Conservation (phyloP, 78 protist genomes). For the Dictyostelium discoideum region DNA sequence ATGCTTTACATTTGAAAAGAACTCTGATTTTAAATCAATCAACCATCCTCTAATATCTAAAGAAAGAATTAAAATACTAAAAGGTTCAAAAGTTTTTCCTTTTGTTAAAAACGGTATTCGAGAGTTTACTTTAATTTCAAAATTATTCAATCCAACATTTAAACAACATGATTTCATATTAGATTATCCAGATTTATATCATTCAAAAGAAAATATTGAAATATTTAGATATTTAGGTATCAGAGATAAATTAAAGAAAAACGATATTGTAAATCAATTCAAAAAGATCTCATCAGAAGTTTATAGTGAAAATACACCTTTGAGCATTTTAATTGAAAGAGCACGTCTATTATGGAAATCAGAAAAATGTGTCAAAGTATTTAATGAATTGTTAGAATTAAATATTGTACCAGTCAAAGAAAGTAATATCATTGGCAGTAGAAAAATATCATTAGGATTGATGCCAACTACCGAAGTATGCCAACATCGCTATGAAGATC, state of each 20-base stretch:
- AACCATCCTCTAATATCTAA: not conserved
- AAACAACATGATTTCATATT: not conserved
- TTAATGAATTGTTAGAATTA: not conserved
- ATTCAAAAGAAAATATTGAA: not conserved
- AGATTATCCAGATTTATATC: not conserved
- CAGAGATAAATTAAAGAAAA: not conserved
- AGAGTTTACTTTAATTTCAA: not conserved
- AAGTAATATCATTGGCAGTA: not conserved
- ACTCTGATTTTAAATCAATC: not conserved
- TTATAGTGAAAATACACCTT: not conserved
- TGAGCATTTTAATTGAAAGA: not conserved
- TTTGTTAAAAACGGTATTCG: not conserved
- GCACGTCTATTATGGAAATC: not conserved
- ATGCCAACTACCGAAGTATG: not conserved
- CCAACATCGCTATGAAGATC: not conserved
- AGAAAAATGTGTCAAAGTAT: not conserved
- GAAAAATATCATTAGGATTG: not conserved
- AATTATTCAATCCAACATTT: not conserved
- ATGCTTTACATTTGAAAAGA: not conserved
- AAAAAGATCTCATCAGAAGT: not conserved
- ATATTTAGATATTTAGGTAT: not conserved
- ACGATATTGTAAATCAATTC: not conserved
- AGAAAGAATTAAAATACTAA: not conserved
- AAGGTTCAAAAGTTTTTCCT: not conserved
- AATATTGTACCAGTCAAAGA: not conserved